Conservation (phyloP, 2,329 filamentous ascomycete genomes). For the Stromatinia cepivora region DNA sequence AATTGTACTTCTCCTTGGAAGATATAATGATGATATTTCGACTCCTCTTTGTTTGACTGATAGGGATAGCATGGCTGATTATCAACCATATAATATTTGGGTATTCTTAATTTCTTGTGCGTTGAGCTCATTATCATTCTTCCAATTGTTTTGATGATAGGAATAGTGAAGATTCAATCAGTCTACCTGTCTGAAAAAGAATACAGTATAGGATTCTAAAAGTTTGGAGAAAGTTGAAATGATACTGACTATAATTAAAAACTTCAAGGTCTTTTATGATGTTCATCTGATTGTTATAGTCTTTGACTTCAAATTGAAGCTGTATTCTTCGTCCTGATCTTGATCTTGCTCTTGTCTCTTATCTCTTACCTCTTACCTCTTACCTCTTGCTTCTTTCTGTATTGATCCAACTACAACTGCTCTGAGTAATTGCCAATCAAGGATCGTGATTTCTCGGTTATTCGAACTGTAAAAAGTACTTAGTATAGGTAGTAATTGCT, state of each 20-base stretch:
- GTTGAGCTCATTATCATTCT: background rate
- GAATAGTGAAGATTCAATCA: background rate
- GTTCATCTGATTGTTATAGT: background rate
- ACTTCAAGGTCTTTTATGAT: too few relatives aligned
- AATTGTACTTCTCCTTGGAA: background rate
- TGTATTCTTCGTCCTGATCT: background rate
- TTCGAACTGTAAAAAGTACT: background rate
- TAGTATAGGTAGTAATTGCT: background rate
- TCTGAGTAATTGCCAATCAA: background rate
- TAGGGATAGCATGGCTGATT: background rate
- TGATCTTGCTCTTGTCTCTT: background rate
- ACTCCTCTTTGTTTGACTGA: background rate
- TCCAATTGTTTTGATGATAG: background rate
- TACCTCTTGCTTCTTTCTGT: background rate
- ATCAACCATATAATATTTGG: background rate
- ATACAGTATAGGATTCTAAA: background rate
- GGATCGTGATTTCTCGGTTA: background rate
- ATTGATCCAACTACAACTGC: too few relatives aligned
- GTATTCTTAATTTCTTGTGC: too few relatives aligned
- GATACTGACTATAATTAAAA: too few relatives aligned
- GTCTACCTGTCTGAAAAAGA: background rate
- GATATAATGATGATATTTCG: too few relatives aligned
- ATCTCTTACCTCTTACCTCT: background rate
- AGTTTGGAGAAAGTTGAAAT: background rate
- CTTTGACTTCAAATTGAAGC: background rate